A percentile compares a stretch with the other conserved stretches of the same genome.
phyloP scores from a whole-genome alignment of 2,329 filamentous ascomycete genomes.

The Ramularia endophylla region DNA sequence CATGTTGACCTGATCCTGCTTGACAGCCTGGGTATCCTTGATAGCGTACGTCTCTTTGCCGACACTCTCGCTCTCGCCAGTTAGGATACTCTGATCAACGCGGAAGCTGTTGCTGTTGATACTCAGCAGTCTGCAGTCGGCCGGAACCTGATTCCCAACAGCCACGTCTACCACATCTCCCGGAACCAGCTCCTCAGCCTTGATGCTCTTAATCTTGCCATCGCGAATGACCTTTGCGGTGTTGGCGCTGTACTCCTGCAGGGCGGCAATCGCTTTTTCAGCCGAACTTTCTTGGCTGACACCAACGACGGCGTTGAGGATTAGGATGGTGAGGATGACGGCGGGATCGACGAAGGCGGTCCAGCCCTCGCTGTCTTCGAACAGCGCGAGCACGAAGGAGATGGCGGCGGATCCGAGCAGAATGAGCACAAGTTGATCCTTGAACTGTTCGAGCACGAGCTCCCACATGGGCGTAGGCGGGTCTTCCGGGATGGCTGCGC shows the following conservation, averaged over 20 bases:
- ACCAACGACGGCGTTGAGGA: constrained; percentile 94
- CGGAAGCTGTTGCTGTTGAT: constrained; percentile 98
- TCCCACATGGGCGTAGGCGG: constrained; percentile 95
- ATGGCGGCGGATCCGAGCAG: constrained; percentile 86
- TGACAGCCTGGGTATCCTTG: constrained; percentile 76
- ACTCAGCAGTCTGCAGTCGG: constrained; percentile 82
- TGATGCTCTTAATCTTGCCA: constrained; percentile 73
- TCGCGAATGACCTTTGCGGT: constrained; percentile 90
- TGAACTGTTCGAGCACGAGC: constrained; percentile 96
- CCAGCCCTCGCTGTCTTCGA: constrained; percentile 91
- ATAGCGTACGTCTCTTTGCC: constrained; percentile 69
- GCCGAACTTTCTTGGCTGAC: constrained; percentile 98
- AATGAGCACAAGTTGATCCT: constrained; percentile 96
- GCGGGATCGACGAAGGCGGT: constrained; percentile 94
- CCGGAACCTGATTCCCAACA: constrained; percentile 88
- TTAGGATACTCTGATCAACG: constrained; percentile 94
- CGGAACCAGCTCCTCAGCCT: constrained; percentile 94
- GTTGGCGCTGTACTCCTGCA: constrained; percentile 99
- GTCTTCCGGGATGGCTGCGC: constrained; percentile 69
- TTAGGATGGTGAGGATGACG: constrained; percentile 93
- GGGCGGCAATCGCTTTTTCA: constrained; percentile 94
- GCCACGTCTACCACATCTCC: constrained; percentile 85
- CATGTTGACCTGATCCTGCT: constrained; percentile 97
- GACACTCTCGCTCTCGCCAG: constrained; percentile 96
- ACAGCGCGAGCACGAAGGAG: constrained; percentile 86